Evolutionary conservation across 192 early-diverging fungal species (phyloP).

Genomic region (Ambispora gerdemannii): DNA sequence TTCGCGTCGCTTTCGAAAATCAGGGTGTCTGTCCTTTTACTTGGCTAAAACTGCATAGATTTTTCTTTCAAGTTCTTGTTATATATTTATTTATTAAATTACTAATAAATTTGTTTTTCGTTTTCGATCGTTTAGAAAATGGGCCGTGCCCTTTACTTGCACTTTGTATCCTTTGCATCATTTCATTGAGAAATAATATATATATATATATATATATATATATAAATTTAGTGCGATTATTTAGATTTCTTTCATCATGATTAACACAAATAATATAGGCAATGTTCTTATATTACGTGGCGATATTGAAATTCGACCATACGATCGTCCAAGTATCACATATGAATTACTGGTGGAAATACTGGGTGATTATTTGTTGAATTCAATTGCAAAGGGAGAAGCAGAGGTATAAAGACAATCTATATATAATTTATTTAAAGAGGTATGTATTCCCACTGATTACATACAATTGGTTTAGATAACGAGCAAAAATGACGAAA

Average conservation of each 20-base stretch:
- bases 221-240: not conserved
- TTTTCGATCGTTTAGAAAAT: constrained; percentile 54
- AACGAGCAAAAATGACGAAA: not conserved
- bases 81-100: too few species aligned
- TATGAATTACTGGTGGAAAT: constrained; percentile 68
- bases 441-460: not conserved
- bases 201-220: not conserved
- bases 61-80: too few species aligned
- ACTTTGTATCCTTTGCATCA: constrained; percentile 43
- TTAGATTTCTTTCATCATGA: not conserved
- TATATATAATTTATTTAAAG: not conserved
- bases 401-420: constrained; percentile 13
- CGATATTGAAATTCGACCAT: constrained; percentile 55
- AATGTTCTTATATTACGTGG: constrained; percentile 80
- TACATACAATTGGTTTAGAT: not conserved
- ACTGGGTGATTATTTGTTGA: constrained; percentile 74
- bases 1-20: not conserved
- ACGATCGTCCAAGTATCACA: constrained; percentile 51
- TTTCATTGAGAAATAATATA: not conserved
- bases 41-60: too few species aligned
- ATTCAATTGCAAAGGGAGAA: constrained; percentile 33
- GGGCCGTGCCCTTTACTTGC: constrained; percentile 90
- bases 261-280: constrained; percentile 33
- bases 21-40: not conserved
- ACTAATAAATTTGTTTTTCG: too few species aligned